Evolutionary conservation across 2,329 filamentous ascomycete genomes (phyloP), one percentile per base, ranked within the genome.

Genomic region (Colletotrichum trifolii): DNA sequence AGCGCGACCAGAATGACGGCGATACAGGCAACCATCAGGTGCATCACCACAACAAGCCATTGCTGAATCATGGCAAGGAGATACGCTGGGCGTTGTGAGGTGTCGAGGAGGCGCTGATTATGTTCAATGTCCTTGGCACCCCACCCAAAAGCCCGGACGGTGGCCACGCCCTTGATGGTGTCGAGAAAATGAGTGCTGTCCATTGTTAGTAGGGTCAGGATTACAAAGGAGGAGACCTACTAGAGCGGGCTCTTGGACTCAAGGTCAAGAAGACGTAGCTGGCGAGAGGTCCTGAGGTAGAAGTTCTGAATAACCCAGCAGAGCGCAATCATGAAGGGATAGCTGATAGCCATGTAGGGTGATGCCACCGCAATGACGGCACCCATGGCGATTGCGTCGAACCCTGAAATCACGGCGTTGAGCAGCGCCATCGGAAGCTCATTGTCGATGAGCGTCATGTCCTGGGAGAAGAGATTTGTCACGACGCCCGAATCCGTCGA

Each of bases 221-320:
- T 8, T 10, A 1, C 8, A 25, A 8, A 17, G 33, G 17, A 34
- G 2, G n/a, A 3, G n/a, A 57, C 77, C 13, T 79, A 83, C 74
- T 85, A 86, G 0, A 88, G 73, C 1, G 83, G 84, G 1, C 82
- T 81, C 61, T 87, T 87, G 3, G 82, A 81, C 71, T 88, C 86
- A 4, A 89, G 76, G 52, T 88, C 86, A 40, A 89, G 71, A 38
- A 85, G 77, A 53, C 86, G 78, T 7, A 89, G 73, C 70, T 88
- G 86, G 0, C 85, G 78, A 1, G 84, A 87, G 0, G 85, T 88
- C 4, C 82, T 78, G 7, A 89, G 77, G 67, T 88, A 88, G 52
- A 85, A 77, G 48, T 79, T 82, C 66, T 87, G 85, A 2, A 88
- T 71, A 3, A 76, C 59, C 58, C 81, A 87, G 1, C 86, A 69